phyloP scores from a whole-genome alignment of 345 rosid species.

The Adansonia digitata region DNA sequence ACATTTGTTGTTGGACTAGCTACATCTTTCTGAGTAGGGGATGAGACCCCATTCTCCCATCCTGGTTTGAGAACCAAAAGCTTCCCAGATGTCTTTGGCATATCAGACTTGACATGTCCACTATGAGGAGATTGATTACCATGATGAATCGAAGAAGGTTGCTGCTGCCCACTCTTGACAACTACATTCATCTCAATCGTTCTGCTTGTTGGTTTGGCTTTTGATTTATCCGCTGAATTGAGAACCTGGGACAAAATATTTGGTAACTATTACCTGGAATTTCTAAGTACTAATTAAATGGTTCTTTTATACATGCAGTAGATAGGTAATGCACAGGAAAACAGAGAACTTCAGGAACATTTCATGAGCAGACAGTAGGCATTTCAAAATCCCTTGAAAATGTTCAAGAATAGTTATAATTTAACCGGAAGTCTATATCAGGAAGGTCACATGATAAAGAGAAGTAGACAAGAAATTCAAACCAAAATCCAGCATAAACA shows the following conservation, averaged over 20 bases:
- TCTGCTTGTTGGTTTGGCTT: conserved; percentile 44
- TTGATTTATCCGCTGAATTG: conserved; percentile 62
- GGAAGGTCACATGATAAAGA: neutral
- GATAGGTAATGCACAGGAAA: neutral
- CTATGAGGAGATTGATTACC: conserved; percentile 50
- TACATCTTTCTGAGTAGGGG: conserved; percentile 49
- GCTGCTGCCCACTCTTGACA: conserved; percentile 52
- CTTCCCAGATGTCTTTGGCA: conserved; percentile 56
- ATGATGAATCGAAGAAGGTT: conserved; percentile 24
- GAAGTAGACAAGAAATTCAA: neutral
- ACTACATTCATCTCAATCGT: conserved; percentile 43
- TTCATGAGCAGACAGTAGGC: neutral
- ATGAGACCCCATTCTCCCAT: conserved; percentile 63
- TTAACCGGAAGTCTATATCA: neutral
- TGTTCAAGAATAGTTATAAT: neutral
- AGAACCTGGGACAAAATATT: conserved; percentile 39
- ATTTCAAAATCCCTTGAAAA: neutral
- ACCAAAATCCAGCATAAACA: neutral
- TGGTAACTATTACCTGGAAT: neutral
- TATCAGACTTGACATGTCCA: conserved; percentile 57
- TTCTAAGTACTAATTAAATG: neutral
- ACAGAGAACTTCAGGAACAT: neutral
- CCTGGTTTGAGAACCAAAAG: conserved; percentile 77
- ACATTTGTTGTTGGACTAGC: conserved; percentile 46
- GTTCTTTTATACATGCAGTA: neutral